Percentiles rank a stretch among this genome's conserved stretches.
Conservation (phyloP, 495 filamentous ascomycete genomes). For the Jackrogersella multiformis region DNA sequence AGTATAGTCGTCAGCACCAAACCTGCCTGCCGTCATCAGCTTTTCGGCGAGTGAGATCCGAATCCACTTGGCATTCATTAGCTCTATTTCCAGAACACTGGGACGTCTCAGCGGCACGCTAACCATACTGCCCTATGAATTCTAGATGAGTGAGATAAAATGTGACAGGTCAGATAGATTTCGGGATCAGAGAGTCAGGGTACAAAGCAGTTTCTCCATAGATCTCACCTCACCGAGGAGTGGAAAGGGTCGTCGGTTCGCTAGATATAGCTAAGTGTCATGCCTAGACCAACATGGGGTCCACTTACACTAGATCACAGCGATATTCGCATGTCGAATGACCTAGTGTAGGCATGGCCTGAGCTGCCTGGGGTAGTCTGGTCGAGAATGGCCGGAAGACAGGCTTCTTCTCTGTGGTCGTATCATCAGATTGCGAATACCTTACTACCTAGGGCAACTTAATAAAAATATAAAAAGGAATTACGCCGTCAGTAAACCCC, state of each 20-base stretch:
- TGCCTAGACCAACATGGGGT: conserved; percentile 26
- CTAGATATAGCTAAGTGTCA: conserved; percentile 16
- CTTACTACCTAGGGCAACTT: conserved; percentile 15
- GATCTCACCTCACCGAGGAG: conserved; percentile 38
- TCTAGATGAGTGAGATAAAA: conserved; percentile 29
- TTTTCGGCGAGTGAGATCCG: conserved; percentile 35
- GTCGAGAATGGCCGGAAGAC: conserved; percentile 31
- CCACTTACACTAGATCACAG: conserved; percentile 10
- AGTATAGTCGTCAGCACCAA: conserved; percentile 8
- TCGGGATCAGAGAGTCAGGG: conserved; percentile 28
- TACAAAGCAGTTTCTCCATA: conserved; percentile 22
- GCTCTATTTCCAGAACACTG: conserved; percentile 42
- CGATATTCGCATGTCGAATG: conserved; percentile 10
- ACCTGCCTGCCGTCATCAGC: conserved; percentile 6
- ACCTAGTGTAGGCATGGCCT: conserved; percentile 28
- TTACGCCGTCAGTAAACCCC: neutral
- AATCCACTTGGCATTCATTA: conserved; percentile 35
- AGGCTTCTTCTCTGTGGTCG: conserved; percentile 23
- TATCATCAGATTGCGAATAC: too few relatives aligned
- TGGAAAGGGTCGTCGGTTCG: conserved; percentile 30
- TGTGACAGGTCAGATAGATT: conserved; percentile 36
- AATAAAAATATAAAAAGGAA: conserved; percentile 18
- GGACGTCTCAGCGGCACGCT: conserved; percentile 40
- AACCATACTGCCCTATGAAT: conserved; percentile 27
- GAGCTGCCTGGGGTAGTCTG: conserved; percentile 14